A percentile compares a stretch with the other conserved stretches of the same genome.
Conservation (phyloP, 108 stramenopile genomes). For the Cyclotella sp. region DNA sequence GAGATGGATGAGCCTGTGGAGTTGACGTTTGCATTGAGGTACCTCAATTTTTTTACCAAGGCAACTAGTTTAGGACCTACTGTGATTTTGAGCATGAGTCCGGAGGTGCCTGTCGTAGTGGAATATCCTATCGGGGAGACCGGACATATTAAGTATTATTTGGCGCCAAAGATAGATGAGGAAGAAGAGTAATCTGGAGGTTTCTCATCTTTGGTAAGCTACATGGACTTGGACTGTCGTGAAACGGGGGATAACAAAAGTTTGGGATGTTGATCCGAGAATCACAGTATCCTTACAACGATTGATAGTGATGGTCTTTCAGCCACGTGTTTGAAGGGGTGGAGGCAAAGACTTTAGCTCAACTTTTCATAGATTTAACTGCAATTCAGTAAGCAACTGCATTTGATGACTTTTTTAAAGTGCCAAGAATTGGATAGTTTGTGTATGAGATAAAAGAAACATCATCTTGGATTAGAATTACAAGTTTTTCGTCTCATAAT, state of each 20-base stretch:
- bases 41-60: slow-evolving; percentile 98
- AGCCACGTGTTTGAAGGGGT: neutral
- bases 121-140: slow-evolving; percentile 96
- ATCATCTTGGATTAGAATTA: no score
- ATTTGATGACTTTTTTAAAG: neutral
- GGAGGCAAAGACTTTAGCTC: neutral
- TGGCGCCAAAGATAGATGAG: slow-evolving; percentile 99
- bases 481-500: no score
- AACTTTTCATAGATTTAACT: slow-evolving; percentile 4
- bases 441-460: no score
- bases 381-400: neutral
- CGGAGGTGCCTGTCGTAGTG: slow-evolving; percentile 96
- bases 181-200: slow-evolving; percentile 54
- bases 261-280: no score
- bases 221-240: neutral
- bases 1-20: slow-evolving; percentile 98
- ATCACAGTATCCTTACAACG: no score
- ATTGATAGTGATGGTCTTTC: no score
- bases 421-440: no score
- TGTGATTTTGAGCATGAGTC: slow-evolving; percentile 95
- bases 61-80: slow-evolving; percentile 87
- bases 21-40: slow-evolving; percentile 97
- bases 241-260: neutral
- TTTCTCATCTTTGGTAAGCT: neutral
- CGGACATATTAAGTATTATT: slow-evolving; percentile 95